Evolutionary conservation across 768 basidiomycete genomes (phyloP).

Genomic region (Xanthoconium stramineum): DNA sequence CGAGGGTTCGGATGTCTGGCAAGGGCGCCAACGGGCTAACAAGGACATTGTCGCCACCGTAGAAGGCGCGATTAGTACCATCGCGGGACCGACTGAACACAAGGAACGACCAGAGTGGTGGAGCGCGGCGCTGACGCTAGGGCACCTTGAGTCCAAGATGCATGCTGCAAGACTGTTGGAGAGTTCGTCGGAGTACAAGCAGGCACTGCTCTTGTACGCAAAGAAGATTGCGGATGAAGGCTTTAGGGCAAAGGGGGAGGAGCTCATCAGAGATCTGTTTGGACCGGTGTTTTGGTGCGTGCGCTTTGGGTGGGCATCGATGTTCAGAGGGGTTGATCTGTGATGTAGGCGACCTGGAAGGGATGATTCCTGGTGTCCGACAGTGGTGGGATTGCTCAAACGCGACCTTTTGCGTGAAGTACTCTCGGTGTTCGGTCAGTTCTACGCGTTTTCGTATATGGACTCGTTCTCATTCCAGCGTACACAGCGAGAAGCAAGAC

Average conservation of each 20-base stretch:
- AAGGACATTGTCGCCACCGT: constrained; percentile 56
- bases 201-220: constrained; percentile 71
- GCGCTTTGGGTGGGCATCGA: background rate
- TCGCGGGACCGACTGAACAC: constrained; percentile 36
- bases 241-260: constrained; percentile 84
- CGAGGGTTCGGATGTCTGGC: constrained; percentile 81
- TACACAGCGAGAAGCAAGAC: constrained; percentile 68
- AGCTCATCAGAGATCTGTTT: constrained; percentile 84
- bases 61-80: constrained; percentile 51
- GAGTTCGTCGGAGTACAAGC: constrained; percentile 82
- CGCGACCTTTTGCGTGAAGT: constrained; percentile 85
- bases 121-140: constrained; percentile 77
- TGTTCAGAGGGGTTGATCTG: background rate
- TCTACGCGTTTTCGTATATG: background rate
- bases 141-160: constrained; percentile 83
- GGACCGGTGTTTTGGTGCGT: constrained; percentile 89
- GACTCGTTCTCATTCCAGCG: constrained; percentile 4
- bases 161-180: constrained; percentile 72
- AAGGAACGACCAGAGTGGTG: constrained; percentile 72
- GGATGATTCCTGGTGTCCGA: constrained; percentile 63
- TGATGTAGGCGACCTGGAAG: constrained; percentile 59
- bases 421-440: constrained; percentile 70
- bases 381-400: constrained; percentile 68
- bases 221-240: constrained; percentile 88
- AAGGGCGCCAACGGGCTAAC: constrained; percentile 56